Base-by-base conservation (phyloP, 768 basidiomycete genomes). In the Nevesoporus exiguus region DNA sequence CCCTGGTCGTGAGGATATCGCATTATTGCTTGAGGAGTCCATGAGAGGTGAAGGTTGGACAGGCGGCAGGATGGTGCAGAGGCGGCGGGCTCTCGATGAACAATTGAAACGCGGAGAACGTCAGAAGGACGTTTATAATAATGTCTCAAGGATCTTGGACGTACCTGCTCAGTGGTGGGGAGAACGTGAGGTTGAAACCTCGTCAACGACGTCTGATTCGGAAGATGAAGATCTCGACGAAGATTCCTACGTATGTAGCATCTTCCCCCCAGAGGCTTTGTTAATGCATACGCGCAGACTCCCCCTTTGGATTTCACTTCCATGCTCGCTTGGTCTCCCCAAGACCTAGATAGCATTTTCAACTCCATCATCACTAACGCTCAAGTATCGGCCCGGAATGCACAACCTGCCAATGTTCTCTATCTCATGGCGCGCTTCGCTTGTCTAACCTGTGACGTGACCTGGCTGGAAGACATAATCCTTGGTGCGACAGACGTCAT, bases 341-440 rank as follows among this genome's bases (percentile, higher is more conserved):
- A 82, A 37, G 77, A 85, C 13, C 73, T 98, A 9, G 85, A 90
- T 2, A 76, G 80, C 55, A 86, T 95, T 33, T 85, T 96, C 59
- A 83, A 89, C 59, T 84, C 90, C 8, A 73, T 98, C 33, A 87
- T 98, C 67, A 82, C 80, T 22, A 84, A 86, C 62, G 90, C 85
- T 67, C 81, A 74, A 39, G 84, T 91, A 7, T 78, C 81, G 19
- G 76, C 90, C 44, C 80, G 82, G 47, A 86, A 93, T 70, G 73
- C 87, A 3, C 84, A 93, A 31, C 95, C 97, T 15, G 97, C 96
- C 27, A 98, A 96, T 66, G 84, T 83, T 11, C 73, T 99, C 46
- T 97, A 94, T 71, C 81, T 97, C 73, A 80, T 94, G 48, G 86
- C 93, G 13, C 84, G 94, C 42, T 99, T 96, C 71, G 97, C 97